Base-by-base conservation (phyloP, 2,329 filamentous ascomycete species). In the Hypomyces rosellus region DNA sequence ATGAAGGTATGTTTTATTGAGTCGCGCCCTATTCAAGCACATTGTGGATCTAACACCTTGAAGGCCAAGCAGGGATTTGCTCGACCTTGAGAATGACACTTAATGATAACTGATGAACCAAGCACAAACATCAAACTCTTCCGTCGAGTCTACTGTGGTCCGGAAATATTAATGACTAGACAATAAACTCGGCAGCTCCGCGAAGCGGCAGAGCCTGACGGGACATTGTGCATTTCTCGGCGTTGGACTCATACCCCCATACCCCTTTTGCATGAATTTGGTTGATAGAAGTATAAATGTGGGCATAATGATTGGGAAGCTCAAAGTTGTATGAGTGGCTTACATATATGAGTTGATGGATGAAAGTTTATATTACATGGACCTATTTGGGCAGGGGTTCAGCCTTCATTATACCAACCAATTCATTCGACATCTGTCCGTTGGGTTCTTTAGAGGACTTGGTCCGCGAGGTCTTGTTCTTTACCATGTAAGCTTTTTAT, bases 1-100 rank as follows among this genome's bases (percentile, higher is more conserved):
- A 99, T 99, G 93, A 99, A 97, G 79, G 82, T 81, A 62, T 58
- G 71, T 62, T 14, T 3, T 11, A 20, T 39, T 11, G 8, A 4
- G 5, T 22, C 16, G 13, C 12, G 11, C 33, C 11, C n/a, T 13
- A 6, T 4, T 16, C 37, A 8, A 39, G 33, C 4, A 8, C 12
- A 15, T 3, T 4, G n/a, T 5, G 8, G 30, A 16, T 20, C 53
- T 54, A 45, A 54, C 50, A 18, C 15, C 4, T 11, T 12, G 16
- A 15, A 63, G 61, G 61, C 61, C 20, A 64, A 59, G 51, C 63
- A 65, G 54, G 62, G 60, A 22, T 59, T 61, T 46, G 58, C 65
- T 51, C 62, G 65, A 46, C 61, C 65, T 34, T 65, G 49, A 57
- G 36, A 16, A 33, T 39, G 14, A 45, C 34, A 39, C 43, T 47